Conservation (phyloP, 2,329 filamentous ascomycete species). For the Talaromyces verruculosus region DNA sequence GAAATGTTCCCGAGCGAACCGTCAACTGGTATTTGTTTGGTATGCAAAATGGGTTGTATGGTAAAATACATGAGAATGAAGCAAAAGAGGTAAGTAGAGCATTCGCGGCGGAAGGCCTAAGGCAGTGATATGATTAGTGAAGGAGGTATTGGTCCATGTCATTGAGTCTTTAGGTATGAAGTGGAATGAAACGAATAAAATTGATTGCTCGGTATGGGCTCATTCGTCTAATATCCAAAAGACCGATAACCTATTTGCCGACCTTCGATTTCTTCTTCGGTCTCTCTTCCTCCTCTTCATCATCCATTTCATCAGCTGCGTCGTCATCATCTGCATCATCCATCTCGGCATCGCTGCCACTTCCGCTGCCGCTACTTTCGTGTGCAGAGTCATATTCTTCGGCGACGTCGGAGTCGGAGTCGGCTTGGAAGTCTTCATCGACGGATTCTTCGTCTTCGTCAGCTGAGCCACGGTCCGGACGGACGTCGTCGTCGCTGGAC, state of each 20-base stretch:
- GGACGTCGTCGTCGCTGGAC: constrained; percentile 79
- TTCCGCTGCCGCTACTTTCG: constrained; percentile 75
- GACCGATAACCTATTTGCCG: constrained; percentile 32
- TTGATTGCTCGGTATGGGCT: neutral
- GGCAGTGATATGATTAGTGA: neutral
- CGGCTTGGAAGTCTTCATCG: constrained; percentile 92
- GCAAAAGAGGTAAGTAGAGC: neutral
- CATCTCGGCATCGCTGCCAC: constrained; percentile 64
- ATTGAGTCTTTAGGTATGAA: neutral
- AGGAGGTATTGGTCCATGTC: neutral
- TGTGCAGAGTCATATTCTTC: constrained; percentile 94
- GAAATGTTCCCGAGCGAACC: neutral
- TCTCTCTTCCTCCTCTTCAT: constrained; percentile 52
- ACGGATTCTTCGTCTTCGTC: constrained; percentile 95
- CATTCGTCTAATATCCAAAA: neutral
- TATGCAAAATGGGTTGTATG: neutral
- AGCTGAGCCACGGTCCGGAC: constrained; percentile 78
- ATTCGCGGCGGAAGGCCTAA: neutral
- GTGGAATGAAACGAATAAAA: neutral
- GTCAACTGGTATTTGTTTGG: neutral
- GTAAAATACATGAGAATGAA: constrained; percentile 4
- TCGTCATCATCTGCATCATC: constrained; percentile 46
- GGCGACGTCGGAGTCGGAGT: constrained; percentile 90
- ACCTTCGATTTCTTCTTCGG: constrained; percentile 66
- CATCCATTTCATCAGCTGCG: constrained; percentile 39